Evolutionary conservation across 305 asterid species (phyloP).

Genomic region (Plantago coronopus): DNA sequence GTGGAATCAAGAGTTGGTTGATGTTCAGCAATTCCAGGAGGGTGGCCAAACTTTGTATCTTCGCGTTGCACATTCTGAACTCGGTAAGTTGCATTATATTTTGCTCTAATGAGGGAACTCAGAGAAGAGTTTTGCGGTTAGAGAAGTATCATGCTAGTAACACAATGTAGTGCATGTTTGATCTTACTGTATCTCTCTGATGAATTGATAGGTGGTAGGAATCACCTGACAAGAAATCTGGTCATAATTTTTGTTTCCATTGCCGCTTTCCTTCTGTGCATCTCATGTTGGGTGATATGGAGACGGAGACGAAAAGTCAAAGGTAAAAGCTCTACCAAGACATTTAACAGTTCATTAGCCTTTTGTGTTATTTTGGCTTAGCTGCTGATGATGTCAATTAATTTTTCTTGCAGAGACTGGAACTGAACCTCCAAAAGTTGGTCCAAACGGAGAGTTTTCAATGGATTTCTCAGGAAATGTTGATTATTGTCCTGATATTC

Average conservation of each 20-base stretch:
- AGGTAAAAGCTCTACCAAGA: slow-evolving; percentile 33
- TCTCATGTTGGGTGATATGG: slow-evolving; percentile 37
- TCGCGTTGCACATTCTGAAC: slow-evolving; percentile 52
- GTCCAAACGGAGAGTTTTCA: slow-evolving; percentile 42
- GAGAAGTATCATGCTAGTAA: background rate
- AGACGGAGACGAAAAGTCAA: slow-evolving; percentile 28
- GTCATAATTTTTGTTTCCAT: slow-evolving; percentile 29
- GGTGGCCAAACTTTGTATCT: slow-evolving; percentile 44
- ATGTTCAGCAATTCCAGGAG: slow-evolving; percentile 43
- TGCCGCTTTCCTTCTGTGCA: slow-evolving; percentile 35
- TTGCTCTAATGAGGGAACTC: too few relatives aligned
- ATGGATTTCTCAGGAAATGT: slow-evolving; percentile 37
- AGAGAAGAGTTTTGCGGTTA: background rate
- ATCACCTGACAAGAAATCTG: slow-evolving; percentile 24
- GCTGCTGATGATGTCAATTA: background rate
- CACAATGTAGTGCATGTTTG: background rate
- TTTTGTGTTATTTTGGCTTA: background rate
- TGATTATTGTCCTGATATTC: slow-evolving; percentile 45
- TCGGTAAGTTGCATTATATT: slow-evolving; percentile 23
- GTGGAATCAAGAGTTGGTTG: slow-evolving; percentile 62
- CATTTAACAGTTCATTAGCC: background rate
- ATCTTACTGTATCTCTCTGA: slow-evolving; percentile 8
- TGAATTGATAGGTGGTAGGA: slow-evolving; percentile 33
- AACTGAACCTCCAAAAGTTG: slow-evolving; percentile 29
- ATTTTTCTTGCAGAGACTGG: slow-evolving; percentile 31